Percentiles rank a stretch among this genome's conserved stretches.
These are phyloP conservation scores for Colletotrichum lentis DNA, from an alignment of 2,329 filamentous ascomycete species.

Conservation along the genomic window DNA sequence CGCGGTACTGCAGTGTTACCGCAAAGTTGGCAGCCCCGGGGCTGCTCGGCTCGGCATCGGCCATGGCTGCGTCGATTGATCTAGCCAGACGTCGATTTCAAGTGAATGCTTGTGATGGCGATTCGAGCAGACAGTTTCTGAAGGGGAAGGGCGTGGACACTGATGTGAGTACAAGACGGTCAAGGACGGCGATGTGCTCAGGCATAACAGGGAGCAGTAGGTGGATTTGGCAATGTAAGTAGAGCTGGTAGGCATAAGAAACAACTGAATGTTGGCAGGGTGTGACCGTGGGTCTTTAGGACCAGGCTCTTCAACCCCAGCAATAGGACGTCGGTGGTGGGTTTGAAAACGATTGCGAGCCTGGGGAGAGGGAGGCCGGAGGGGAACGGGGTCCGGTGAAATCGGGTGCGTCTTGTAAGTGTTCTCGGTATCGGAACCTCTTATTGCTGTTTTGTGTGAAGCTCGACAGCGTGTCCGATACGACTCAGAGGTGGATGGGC, in stretches of 20 bases:
- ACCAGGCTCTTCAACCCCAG: constrained; percentile 32
- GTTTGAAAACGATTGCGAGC: constrained; percentile 15
- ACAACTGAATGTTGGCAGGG: constrained; percentile 32
- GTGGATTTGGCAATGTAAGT: constrained; percentile 35
- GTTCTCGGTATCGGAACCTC: not conserved
- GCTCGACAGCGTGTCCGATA: not conserved
- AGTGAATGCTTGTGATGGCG: not conserved
- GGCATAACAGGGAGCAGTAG: constrained; percentile 29
- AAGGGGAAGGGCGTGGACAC: constrained; percentile 5
- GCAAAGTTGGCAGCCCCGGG: constrained; percentile 30
- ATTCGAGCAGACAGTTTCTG: constrained; percentile 1
- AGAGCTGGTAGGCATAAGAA: constrained; percentile 33
- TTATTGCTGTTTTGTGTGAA: constrained; percentile 1
- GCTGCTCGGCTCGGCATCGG: constrained; percentile 35
- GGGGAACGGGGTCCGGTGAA: not conserved
- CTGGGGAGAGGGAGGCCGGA: constrained; percentile 17
- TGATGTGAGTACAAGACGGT: constrained; percentile 36
- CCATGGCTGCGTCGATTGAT: constrained; percentile 29
- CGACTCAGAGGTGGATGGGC: not conserved
- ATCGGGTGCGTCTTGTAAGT: not conserved
- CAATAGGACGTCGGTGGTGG: constrained; percentile 18
- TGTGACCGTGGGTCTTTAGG: constrained; percentile 20
- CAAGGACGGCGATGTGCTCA: constrained; percentile 17
- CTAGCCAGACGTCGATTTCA: constrained; percentile 17
- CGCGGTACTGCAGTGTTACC: constrained; percentile 45